Evolutionary conservation across 257 asterid species (phyloP).

Genomic region (Thymus quinquecostatus): DNA sequence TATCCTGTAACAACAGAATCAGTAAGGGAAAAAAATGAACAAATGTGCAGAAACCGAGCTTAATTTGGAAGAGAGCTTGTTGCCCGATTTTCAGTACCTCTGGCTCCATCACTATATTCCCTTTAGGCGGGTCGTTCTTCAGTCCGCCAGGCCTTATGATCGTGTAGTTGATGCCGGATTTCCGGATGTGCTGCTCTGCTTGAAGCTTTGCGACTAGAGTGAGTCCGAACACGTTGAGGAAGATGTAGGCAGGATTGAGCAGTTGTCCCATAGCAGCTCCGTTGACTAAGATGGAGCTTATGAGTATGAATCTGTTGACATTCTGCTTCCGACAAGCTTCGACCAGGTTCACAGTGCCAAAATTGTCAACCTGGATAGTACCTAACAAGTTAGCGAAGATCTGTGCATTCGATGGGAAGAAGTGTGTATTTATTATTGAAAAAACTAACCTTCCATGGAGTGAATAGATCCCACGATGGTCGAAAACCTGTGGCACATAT

Average conservation of each 20-base stretch:
- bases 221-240: slow-evolving; percentile 86
- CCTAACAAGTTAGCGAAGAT: slow-evolving; percentile 23
- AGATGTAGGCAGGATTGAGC: slow-evolving; percentile 82
- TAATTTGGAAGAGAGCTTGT: background rate
- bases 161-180: slow-evolving; percentile 94
- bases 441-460: slow-evolving; percentile 89
- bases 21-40: background rate
- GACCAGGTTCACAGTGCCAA: slow-evolving; percentile 92
- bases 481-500: slow-evolving; percentile 92
- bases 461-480: slow-evolving; percentile 73
- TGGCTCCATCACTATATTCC: slow-evolving; percentile 89
- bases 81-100: slow-evolving; percentile 55
- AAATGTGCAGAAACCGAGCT: background rate
- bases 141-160: slow-evolving; percentile 94
- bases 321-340: slow-evolving; percentile 86
- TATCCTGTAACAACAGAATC: slow-evolving; percentile 55
- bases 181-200: slow-evolving; percentile 82
- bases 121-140: slow-evolving; percentile 78
- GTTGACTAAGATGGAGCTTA: slow-evolving; percentile 89
- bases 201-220: slow-evolving; percentile 90
- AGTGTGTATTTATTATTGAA: background rate
- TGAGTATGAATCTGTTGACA: slow-evolving; percentile 75
- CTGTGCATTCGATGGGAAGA: background rate
- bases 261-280: slow-evolving; percentile 99
- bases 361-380: slow-evolving; percentile 78